Percentiles rank a stretch among this genome's conserved stretches.
These are phyloP conservation scores for Pezicula neosporulosa DNA, from an alignment of 2,329 filamentous ascomycete genomes.

Conservation along the genomic window DNA sequence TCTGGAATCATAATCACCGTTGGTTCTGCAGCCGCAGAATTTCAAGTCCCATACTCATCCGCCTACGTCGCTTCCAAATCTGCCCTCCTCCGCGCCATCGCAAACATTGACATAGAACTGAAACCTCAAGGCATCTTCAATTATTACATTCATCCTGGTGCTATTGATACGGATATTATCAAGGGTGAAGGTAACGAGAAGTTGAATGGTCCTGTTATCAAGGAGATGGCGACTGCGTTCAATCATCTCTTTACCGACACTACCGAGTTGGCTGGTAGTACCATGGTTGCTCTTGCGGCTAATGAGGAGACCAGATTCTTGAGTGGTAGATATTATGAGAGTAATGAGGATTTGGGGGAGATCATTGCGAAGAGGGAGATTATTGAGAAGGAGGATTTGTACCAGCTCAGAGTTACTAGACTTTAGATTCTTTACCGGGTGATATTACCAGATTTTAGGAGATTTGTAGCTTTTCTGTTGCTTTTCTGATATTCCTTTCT, in stretches of 20 bases:
- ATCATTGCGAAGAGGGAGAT: conserved; percentile 21
- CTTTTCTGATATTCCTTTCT: no score
- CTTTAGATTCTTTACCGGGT: neutral
- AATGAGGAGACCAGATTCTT: conserved; percentile 3
- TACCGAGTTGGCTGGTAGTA: conserved; percentile 1
- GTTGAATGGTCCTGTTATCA: neutral
- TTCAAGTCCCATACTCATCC: conserved; percentile 4
- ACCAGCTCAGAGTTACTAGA: conserved; percentile 20
- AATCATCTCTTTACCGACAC: neutral
- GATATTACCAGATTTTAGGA: no score
- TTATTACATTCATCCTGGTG: conserved; percentile 10
- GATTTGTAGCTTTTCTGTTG: no score
- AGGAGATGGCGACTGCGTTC: neutral
- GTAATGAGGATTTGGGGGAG: conserved; percentile 22
- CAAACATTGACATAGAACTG: conserved; percentile 8
- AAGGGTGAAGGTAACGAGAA: neutral
- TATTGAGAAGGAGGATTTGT: conserved; percentile 5
- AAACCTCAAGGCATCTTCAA: conserved; percentile 1
- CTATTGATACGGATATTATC: neutral
- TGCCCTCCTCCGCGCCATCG: conserved; percentile 3
- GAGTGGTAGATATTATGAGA: conserved; percentile 5
- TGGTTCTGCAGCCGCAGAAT: neutral
- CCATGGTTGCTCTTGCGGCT: conserved; percentile 6
- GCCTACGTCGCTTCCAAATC: conserved; percentile 7
- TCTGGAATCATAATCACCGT: conserved; percentile 6